Conservation (phyloP, 192 early-diverging fungal genomes). For the Entophlyctis helioformis region DNA sequence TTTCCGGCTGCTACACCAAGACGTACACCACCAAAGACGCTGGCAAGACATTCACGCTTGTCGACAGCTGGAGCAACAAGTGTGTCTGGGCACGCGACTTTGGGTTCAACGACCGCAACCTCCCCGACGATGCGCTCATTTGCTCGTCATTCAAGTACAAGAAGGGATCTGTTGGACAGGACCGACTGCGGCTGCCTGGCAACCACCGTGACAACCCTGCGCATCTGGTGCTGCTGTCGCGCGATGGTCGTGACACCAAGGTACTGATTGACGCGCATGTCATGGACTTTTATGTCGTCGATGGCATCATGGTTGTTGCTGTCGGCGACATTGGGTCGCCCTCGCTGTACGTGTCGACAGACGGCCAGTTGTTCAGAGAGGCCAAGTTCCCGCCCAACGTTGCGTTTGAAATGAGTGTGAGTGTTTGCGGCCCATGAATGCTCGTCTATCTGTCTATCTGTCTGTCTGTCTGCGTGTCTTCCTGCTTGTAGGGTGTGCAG, state of each 20-base stretch:
- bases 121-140: constrained; percentile 59
- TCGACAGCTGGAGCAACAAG: constrained; percentile 75
- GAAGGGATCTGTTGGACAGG: constrained; percentile 41
- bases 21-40: constrained; percentile 60
- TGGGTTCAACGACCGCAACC: constrained; percentile 24
- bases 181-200: constrained; percentile 25
- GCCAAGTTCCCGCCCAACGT: constrained; percentile 79
- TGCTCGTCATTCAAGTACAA: constrained; percentile 61
- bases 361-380: constrained; percentile 59
- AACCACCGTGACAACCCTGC: constrained; percentile 46
- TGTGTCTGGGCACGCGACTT: constrained; percentile 62
- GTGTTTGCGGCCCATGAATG: background rate
- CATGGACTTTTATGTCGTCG: constrained; percentile 67
- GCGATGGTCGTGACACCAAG: constrained; percentile 31
- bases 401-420: constrained; percentile 51
- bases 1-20: constrained; percentile 51
- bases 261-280: constrained; percentile 53
- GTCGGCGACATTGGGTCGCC: constrained; percentile 18
- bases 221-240: constrained; percentile 55
- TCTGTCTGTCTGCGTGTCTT: no score
- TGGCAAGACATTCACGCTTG: constrained; percentile 54
- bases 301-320: constrained; percentile 71
- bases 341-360: constrained; percentile 52
- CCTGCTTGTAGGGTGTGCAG: no score
- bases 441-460: no score